Evolutionary conservation across 495 filamentous ascomycete species (phyloP), one percentile per base, ranked within the genome.

Genomic region (Lepraria neglecta): DNA sequence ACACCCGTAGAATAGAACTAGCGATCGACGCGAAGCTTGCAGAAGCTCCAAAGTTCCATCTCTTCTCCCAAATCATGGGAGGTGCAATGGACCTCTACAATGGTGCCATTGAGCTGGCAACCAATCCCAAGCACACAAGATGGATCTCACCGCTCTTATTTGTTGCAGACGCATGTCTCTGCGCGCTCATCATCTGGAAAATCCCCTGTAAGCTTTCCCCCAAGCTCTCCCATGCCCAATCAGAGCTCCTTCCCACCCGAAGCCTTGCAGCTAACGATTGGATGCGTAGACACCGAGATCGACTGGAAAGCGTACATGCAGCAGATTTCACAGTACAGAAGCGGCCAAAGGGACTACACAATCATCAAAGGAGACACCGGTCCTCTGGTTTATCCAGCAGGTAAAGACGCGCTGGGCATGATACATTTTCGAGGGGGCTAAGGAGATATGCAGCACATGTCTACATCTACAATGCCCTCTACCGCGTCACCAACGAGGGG

Each of bases 271-370:
- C 17, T 57, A 44, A 61, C 31, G 31, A 45, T 27, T 14, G 30
- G n/a, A 6, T 9, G 45, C 53, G 31, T 67, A 97, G 94, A 98
- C 72, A 98, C 94, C 47, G 94, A 98, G 71, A 98, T 98, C 69
- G 94, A 98, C 74, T 98, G 94, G 94, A 80, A 78, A 56, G 90
- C 92, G 2, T 98, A 98, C 72, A 97, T 97, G 92, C 80, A 96
- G 66, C 94, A 98, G 66, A 76, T 97, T 56, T 73, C 81, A 30
- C 87, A 91, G 40, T 94, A 87, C 67, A 69, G 90, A 31, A 76
- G 80, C 7, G 94, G 94, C 51, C 92, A 97, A 77, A 84, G 87
- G 69, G 87, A 97, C 72, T 98, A 98, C 70, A 82, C 83, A 40
- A 74, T 82, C 12, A 90, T 98, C 71, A 83, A 87, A 72, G 94